These are phyloP conservation scores for Hibiscus trionum DNA, from an alignment of 345 rosid species.

Conservation along the genomic window DNA sequence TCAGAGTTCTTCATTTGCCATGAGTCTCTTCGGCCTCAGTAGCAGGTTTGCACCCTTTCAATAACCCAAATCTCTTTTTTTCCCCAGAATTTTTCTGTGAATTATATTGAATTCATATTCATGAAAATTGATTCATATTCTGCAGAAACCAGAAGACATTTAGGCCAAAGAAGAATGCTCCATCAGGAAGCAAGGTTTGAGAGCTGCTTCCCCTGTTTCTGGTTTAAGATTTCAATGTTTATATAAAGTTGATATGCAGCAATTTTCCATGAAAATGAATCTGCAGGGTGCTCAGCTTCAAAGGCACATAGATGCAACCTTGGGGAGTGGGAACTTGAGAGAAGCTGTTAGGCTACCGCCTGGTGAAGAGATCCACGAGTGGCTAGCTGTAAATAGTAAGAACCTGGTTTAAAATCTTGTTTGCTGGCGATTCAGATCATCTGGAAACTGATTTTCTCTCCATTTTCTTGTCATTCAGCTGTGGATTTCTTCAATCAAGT, in stretches of 20 bases:
- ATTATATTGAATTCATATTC: no score
- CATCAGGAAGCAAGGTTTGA: conserved; percentile 55
- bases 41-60: conserved; percentile 24
- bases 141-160: conserved; percentile 66
- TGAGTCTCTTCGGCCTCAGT: conserved; percentile 58
- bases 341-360: conserved; percentile 66
- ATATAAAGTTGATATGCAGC: neutral
- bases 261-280: neutral
- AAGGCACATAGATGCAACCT: conserved; percentile 57
- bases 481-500: conserved; percentile 81
- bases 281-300: conserved; percentile 63
- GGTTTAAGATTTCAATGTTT: neutral
- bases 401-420: neutral
- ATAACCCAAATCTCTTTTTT: neutral
- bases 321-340: conserved; percentile 68
- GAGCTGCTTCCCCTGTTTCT: neutral
- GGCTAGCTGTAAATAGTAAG: conserved; percentile 78
- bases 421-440: neutral
- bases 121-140: neutral
- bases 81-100: neutral
- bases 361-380: conserved; percentile 69
- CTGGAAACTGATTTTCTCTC: conserved; percentile 1
- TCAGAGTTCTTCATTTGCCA: conserved; percentile 3
- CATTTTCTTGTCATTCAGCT: conserved; percentile 29
- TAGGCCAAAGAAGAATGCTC: conserved; percentile 63